Percentiles rank a stretch among this genome's conserved stretches.
Evolutionary conservation across 179 eudicot genomes (phyloP).

Genomic region (Dionaea muscipula): DNA sequence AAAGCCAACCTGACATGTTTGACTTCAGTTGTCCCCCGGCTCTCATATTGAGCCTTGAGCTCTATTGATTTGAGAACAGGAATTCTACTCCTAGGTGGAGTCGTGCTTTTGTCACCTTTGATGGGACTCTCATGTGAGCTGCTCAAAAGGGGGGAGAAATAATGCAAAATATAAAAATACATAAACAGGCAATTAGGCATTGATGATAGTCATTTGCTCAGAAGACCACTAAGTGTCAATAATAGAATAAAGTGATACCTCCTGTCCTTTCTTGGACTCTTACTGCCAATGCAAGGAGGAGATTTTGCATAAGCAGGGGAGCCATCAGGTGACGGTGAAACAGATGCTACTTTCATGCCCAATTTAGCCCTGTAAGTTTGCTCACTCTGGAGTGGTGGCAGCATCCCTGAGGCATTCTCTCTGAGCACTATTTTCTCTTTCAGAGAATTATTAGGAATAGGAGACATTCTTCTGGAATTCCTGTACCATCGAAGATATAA

Average conservation of each 20-base stretch:
- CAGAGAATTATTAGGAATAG: slow-evolving; percentile 22
- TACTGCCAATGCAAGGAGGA: slow-evolving; percentile 21
- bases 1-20: slow-evolving; percentile 35
- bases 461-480: slow-evolving; percentile 18
- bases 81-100: slow-evolving; percentile 25
- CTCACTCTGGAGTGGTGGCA: slow-evolving; percentile 66
- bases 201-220: neutral
- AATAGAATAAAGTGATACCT: slow-evolving; percentile 15
- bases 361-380: slow-evolving; percentile 18
- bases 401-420: slow-evolving; percentile 19
- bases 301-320: slow-evolving; percentile 29
- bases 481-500: slow-evolving; percentile 12
- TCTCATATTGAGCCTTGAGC: slow-evolving; percentile 23
- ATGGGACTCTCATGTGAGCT: slow-evolving; percentile 28
- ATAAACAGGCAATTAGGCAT: neutral
- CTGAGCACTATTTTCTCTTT: slow-evolving; percentile 26
- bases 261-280: slow-evolving; percentile 35
- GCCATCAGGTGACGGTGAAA: slow-evolving; percentile 33
- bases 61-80: slow-evolving; percentile 29
- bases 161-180: neutral
- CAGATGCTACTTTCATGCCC: slow-evolving; percentile 23
- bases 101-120: slow-evolving; percentile 20
- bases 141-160: slow-evolving; percentile 2
- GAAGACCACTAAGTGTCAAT: neutral
- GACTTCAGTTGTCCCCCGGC: slow-evolving; percentile 16